phyloP scores from a whole-genome alignment of 495 filamentous ascomycete species.

The Tetracladium marchalianum region DNA sequence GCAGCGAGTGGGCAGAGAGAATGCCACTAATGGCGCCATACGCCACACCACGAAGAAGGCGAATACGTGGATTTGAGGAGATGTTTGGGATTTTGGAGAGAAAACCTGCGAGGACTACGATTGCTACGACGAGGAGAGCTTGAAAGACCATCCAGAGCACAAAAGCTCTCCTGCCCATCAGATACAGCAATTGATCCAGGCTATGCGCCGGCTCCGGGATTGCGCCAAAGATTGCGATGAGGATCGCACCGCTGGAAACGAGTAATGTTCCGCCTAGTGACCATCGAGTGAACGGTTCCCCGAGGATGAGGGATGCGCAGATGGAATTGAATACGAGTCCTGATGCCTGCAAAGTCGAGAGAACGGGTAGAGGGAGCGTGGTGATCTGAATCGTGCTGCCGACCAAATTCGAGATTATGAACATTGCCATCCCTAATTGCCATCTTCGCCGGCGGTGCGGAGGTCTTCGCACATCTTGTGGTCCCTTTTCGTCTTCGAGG shows the following conservation, averaged over 20 bases:
- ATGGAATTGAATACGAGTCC: conserved; percentile 98
- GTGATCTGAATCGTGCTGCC: conserved; percentile 97
- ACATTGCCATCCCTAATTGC: conserved; percentile 98
- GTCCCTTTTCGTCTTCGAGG: conserved; percentile 86
- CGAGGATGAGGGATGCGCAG: conserved; percentile 86
- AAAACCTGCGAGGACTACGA: conserved; percentile 54
- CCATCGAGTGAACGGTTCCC: conserved; percentile 88
- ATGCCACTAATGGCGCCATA: conserved; percentile 89
- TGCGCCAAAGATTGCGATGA: conserved; percentile 91
- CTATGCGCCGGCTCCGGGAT: conserved; percentile 92
- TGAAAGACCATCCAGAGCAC: conserved; percentile 86
- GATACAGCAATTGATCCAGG: conserved; percentile 65
- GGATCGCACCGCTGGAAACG: conserved; percentile 72
- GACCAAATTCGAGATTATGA: conserved; percentile 85
- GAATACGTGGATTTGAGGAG: conserved; percentile 50
- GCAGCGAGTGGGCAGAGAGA: conserved; percentile 82
- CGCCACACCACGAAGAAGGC: conserved; percentile 77
- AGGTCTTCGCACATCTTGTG: conserved; percentile 68
- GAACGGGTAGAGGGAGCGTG: conserved; percentile 84
- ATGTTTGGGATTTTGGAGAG: conserved; percentile 36
- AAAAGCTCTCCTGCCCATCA: conserved; percentile 68
- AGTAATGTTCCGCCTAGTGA: conserved; percentile 82
- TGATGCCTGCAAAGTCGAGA: conserved; percentile 92
- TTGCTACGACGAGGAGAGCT: conserved; percentile 54
- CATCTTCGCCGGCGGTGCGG: conserved; percentile 87